These are phyloP conservation scores for Penicillium steckii DNA, from an alignment of 495 filamentous ascomycete species.

Conservation along the genomic window DNA sequence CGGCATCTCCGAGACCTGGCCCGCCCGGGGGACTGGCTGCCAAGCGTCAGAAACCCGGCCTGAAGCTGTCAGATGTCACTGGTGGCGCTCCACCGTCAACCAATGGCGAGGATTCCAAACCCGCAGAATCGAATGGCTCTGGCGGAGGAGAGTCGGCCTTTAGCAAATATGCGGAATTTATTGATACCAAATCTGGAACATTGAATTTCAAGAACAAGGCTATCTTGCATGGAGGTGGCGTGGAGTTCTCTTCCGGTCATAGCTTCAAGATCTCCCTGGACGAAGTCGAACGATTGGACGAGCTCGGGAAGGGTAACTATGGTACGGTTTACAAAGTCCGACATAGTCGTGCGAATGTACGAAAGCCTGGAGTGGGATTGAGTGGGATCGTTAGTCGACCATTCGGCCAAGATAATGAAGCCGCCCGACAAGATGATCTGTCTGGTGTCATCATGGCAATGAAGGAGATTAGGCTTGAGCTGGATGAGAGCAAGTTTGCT, in stretches of 20 bases:
- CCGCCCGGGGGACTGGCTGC: constrained; percentile 47
- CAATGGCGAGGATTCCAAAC: constrained; percentile 17
- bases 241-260: constrained; percentile 86
- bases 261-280: constrained; percentile 94
- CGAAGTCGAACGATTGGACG: constrained; percentile 91
- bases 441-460: constrained; percentile 92
- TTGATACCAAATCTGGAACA: constrained; percentile 88
- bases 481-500: constrained; percentile 94
- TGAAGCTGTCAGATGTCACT: constrained; percentile 52
- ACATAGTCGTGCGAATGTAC: constrained; percentile 75
- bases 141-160: constrained; percentile 61
- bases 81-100: constrained; percentile 28
- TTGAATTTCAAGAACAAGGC: constrained; percentile 94
- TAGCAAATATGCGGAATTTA: constrained; percentile 87
- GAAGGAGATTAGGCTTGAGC: constrained; percentile 97
- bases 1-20: constrained; percentile 40
- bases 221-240: constrained; percentile 78
- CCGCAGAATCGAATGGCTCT: constrained; percentile 12
- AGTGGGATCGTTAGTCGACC: constrained; percentile 55
- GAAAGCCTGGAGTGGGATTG: constrained; percentile 76
- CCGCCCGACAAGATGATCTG: constrained; percentile 32
- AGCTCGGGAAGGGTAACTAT: constrained; percentile 97
- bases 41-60: constrained; percentile 49
- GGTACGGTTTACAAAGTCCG: constrained; percentile 96
- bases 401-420: constrained; percentile 25